phyloP scores from a whole-genome alignment of 2,329 filamentous ascomycete species.

The Cercospora zeae-maydis region DNA sequence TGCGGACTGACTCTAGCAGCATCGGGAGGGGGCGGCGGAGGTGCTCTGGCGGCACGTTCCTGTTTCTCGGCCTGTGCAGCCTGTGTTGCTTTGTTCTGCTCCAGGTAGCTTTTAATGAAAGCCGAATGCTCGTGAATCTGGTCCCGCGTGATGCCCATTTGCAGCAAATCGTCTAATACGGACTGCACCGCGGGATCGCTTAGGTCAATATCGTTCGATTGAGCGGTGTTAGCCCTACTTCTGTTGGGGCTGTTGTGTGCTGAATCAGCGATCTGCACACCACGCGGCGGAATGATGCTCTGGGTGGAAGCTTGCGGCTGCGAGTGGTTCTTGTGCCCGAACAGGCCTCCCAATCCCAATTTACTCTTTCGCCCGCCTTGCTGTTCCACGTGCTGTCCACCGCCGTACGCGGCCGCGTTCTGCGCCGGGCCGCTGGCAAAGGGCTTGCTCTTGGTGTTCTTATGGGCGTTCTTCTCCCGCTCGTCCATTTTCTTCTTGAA shows the following conservation, averaged over 20 bases:
- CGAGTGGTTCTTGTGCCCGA: slow-evolving; percentile 26
- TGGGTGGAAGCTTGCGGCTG: slow-evolving; percentile 42
- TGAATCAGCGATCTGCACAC: slow-evolving; percentile 23
- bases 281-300: slow-evolving; percentile 51
- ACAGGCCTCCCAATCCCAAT: slow-evolving; percentile 28
- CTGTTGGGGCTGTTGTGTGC: slow-evolving; percentile 31
- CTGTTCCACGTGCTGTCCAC: slow-evolving; percentile 13
- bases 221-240: slow-evolving; percentile 19
- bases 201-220: slow-evolving; percentile 53
- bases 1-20: slow-evolving; percentile 55
- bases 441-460: slow-evolving; percentile 23
- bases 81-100: slow-evolving; percentile 56
- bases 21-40: slow-evolving; percentile 59
- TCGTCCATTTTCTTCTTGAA: slow-evolving; percentile 93
- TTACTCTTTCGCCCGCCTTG: slow-evolving; percentile 19
- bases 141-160: slow-evolving; percentile 66
- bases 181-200: slow-evolving; percentile 61
- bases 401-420: slow-evolving; percentile 11
- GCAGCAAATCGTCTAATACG: slow-evolving; percentile 57
- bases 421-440: slow-evolving; percentile 29
- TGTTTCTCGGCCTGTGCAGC: slow-evolving; percentile 45
- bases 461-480: slow-evolving; percentile 19
- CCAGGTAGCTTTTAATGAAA: slow-evolving; percentile 65
- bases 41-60: slow-evolving; percentile 52
- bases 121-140: slow-evolving; percentile 65